A percentile compares a stretch with the other conserved stretches of the same genome.
These are phyloP conservation scores for Microcera coccophila DNA, from an alignment of 2,329 filamentous ascomycete species.

Conservation along the genomic window DNA sequence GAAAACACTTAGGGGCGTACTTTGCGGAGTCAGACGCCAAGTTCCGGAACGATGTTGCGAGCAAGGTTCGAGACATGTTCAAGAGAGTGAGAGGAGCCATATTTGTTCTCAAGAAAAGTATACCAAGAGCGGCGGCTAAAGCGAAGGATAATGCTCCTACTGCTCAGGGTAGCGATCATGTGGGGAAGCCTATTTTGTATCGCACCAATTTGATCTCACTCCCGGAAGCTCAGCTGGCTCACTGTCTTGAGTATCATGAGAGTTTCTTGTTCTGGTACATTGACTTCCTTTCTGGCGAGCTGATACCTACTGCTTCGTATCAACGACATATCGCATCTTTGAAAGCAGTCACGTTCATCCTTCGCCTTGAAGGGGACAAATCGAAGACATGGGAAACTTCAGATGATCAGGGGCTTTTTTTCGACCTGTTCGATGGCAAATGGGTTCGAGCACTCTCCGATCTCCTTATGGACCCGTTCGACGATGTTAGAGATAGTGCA, in stretches of 20 bases:
- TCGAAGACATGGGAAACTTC: conserved; percentile 36
- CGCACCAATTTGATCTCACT: conserved; percentile 39
- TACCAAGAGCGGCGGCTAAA: conserved; percentile 35
- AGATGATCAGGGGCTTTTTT: conserved; percentile 39
- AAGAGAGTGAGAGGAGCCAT: conserved; percentile 69
- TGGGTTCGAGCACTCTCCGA: conserved; percentile 68
- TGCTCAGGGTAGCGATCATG: conserved; percentile 2
- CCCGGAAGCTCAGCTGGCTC: conserved; percentile 34
- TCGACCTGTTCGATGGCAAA: conserved; percentile 41
- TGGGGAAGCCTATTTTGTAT: conserved; percentile 32
- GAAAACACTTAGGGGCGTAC: conserved; percentile 62
- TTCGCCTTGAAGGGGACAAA: conserved; percentile 64
- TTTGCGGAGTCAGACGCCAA: conserved; percentile 84
- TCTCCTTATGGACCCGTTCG: conserved; percentile 83
- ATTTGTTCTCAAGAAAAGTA: conserved; percentile 48
- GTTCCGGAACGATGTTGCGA: conserved; percentile 75
- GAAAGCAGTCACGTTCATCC: conserved; percentile 63
- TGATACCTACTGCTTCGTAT: conserved; percentile 80
- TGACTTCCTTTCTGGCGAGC: conserved; percentile 65
- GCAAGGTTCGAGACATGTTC: conserved; percentile 70
- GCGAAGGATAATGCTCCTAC: conserved; percentile 28
- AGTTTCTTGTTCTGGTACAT: conserved; percentile 73
- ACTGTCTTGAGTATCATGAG: conserved; percentile 49
- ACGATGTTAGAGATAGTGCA: conserved; percentile 72
- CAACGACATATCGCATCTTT: conserved; percentile 82